Conservation (phyloP, 2,329 filamentous ascomycete species). For the Aureobasidium lini region DNA sequence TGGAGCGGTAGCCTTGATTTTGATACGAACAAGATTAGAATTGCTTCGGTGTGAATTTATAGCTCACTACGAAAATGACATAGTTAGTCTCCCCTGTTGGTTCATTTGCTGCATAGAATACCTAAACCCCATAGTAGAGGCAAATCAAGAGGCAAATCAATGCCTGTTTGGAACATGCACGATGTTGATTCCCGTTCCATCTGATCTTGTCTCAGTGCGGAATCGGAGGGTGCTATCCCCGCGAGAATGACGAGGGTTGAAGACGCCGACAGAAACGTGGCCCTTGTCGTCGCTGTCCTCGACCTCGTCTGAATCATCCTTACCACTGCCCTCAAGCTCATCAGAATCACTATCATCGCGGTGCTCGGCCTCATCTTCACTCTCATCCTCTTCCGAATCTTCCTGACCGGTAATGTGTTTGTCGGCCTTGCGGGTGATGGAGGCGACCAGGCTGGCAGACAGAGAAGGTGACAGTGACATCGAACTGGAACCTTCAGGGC, state of each 20-base stretch:
- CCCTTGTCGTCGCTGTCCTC: not conserved
- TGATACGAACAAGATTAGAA: too few species aligned
- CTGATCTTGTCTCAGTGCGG: not conserved
- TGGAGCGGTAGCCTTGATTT: too few species aligned
- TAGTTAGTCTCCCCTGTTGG: not conserved
- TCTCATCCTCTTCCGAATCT: not conserved
- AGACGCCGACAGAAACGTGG: not conserved
- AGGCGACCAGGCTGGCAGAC: not conserved
- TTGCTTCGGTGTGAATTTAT: too few species aligned
- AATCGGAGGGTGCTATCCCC: not conserved
- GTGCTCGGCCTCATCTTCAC: not conserved
- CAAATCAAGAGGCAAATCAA: not conserved
- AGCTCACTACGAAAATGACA: too few species aligned
- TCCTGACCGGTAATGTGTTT: not conserved
- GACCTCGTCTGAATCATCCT: not conserved
- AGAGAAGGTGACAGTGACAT: not conserved
- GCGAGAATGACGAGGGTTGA: not conserved
- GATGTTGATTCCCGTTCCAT: not conserved
- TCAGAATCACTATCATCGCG: not conserved
- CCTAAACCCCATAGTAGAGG: not conserved
- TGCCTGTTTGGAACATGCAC: not conserved
- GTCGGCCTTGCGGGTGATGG: not conserved
- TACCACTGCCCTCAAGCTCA: not conserved
- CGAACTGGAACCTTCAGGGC: not conserved
- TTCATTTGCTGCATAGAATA: not conserved